phyloP scores from a whole-genome alignment of 805 yeast species.

The Cyberlindnera sargentensis region DNA sequence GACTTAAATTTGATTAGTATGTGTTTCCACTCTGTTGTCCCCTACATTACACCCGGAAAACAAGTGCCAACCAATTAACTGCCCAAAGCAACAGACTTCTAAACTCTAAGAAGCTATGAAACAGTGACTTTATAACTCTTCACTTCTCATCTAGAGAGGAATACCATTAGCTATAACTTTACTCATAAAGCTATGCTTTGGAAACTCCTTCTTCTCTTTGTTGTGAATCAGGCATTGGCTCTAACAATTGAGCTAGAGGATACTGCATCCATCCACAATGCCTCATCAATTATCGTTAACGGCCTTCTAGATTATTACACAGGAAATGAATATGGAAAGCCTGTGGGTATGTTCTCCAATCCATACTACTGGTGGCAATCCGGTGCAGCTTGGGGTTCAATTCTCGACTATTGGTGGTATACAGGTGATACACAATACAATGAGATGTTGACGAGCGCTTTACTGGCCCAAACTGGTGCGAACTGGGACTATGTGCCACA shows the following conservation, averaged over 20 bases:
- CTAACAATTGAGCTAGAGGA: neutral
- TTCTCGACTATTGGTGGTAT: constrained; percentile 71
- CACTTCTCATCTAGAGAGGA: too few species aligned
- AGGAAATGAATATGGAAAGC: constrained; percentile 59
- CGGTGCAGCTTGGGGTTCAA: constrained; percentile 89
- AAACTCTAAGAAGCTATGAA: too few species aligned
- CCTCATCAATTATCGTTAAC: constrained; percentile 46
- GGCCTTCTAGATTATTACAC: constrained; percentile 82
- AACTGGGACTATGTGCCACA: constrained; percentile 76
- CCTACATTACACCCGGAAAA: too few species aligned
- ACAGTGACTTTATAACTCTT: too few species aligned
- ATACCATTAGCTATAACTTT: too few species aligned
- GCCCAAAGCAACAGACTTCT: too few species aligned
- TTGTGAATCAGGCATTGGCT: constrained; percentile 1
- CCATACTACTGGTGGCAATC: constrained; percentile 99
- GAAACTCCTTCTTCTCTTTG: too few species aligned
- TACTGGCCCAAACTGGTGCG: constrained; percentile 68
- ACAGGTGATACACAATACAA: constrained; percentile 67
- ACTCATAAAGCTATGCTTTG: too few species aligned
- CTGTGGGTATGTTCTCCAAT: constrained; percentile 76
- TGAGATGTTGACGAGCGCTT: constrained; percentile 48
- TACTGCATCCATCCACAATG: neutral
- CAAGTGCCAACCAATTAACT: too few species aligned
- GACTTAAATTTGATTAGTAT: too few species aligned
- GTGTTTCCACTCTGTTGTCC: too few species aligned